Evolutionary conservation across 441 rosid species (phyloP).

Genomic region (Aleurites moluccanus): DNA sequence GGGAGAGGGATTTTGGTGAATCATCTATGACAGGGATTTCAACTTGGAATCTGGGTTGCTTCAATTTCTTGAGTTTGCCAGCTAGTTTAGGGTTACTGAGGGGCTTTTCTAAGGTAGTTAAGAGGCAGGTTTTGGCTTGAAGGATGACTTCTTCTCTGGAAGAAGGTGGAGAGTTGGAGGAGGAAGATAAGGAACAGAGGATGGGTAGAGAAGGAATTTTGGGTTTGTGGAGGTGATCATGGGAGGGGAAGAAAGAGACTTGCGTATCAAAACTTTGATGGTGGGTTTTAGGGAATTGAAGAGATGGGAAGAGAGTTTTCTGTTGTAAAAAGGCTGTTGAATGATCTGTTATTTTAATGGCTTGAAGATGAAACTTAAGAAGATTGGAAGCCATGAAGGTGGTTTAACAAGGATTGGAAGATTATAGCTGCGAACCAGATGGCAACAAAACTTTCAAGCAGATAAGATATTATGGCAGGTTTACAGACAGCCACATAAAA

Average conservation of each 20-base stretch:
- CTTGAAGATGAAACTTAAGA: constrained; percentile 39
- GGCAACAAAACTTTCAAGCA: neutral
- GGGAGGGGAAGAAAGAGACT: constrained; percentile 16
- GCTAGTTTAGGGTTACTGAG: constrained; percentile 68
- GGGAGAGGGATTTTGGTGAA: constrained; percentile 62
- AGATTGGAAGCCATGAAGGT: constrained; percentile 51
- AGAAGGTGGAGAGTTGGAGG: constrained; percentile 51
- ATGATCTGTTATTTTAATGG: constrained; percentile 25
- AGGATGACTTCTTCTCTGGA: constrained; percentile 81
- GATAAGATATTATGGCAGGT: constrained; percentile 26
- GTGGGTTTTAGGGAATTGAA: constrained; percentile 26
- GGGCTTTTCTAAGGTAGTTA: constrained; percentile 64
- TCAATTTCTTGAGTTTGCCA: constrained; percentile 67
- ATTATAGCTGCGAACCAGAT: neutral
- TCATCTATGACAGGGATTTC: constrained; percentile 74
- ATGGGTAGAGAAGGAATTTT: constrained; percentile 30
- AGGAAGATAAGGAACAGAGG: constrained; percentile 45
- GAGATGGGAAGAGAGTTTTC: constrained; percentile 12
- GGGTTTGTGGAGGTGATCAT: constrained; percentile 16
- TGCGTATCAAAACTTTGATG: constrained; percentile 1
- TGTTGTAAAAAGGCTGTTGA: constrained; percentile 22
- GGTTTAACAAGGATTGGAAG: neutral
- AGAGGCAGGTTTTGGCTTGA: constrained; percentile 80
- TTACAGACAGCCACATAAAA: neutral
- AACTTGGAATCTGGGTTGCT: constrained; percentile 72